Evolutionary conservation across 345 rosid genomes (phyloP), one percentile per base, ranked within the genome.

Genomic region (Abelmoschus esculentus): DNA sequence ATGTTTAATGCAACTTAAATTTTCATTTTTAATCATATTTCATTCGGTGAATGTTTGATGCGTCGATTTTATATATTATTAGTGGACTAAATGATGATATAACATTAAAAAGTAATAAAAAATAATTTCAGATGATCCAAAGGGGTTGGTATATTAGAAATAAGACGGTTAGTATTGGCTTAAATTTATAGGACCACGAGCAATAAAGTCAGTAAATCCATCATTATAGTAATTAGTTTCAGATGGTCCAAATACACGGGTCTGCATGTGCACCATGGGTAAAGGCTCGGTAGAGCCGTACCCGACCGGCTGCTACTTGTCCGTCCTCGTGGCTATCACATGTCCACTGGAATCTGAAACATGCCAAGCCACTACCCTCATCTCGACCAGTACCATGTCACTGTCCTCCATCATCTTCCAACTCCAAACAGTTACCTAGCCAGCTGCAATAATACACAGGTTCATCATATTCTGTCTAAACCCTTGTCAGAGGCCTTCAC

Each of bases 151-250:
- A n/a, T n/a, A n/a, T n/a, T n/a, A n/a, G 66, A 66, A 66, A 34
- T 32, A 7, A 40, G 79, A 70, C 52, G 54, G 75, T 66, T 77
- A 70, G 65, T 70, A 62, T 65, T 19, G 12, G 71, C 64, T 36
- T 75, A 73, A 76, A 76, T 71, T 40, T 40, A 1, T 7, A 32
- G 86, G 86, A 84, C 86, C 88, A 84, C 80, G 32, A 17, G 36
- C 65, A 71, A 68, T 80, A 64, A 81, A 73, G 70, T 73, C 73
- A 63, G 69, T 69, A 69, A 71, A 34, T 73, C 46, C 19, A 61
- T 66, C 61, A 26, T 65, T 46, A 26, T 65, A 46, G 55, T 46
- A 66, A 3, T 46, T 66, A 66, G 69, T 50, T 0, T 29, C 32
- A 32, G 18, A 81, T 79, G 87, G 82, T 72, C 85, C 87, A 75